Conservation (phyloP, 2,329 filamentous ascomycete species). For the Colletotrichum coccodes region DNA sequence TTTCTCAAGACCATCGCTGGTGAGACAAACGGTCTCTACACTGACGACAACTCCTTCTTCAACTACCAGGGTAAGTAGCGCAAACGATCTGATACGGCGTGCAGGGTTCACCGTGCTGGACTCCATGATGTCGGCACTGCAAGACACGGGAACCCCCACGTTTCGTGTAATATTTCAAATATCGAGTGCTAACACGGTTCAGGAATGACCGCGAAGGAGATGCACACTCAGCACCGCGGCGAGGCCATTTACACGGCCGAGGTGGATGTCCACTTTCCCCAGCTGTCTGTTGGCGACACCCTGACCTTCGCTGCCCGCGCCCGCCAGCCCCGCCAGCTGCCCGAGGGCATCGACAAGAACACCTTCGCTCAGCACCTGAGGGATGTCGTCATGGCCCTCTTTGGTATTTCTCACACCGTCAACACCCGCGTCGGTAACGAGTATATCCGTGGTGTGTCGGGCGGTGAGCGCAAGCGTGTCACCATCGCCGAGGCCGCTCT, state of each 20-base stretch:
- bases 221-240: slow-evolving; percentile 82
- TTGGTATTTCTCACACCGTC: slow-evolving; percentile 77
- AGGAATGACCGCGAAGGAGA: slow-evolving; percentile 76
- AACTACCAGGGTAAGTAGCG: slow-evolving; percentile 78
- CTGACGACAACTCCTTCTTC: slow-evolving; percentile 77
- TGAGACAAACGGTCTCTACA: slow-evolving; percentile 82
- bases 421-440: slow-evolving; percentile 81
- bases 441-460: slow-evolving; percentile 78
- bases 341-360: slow-evolving; percentile 64
- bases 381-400: slow-evolving; percentile 80
- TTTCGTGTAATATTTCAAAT: not conserved
- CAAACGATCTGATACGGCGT: not conserved
- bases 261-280: slow-evolving; percentile 84
- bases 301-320: slow-evolving; percentile 81
- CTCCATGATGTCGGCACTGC: not conserved
- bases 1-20: slow-evolving; percentile 87
- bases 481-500: slow-evolving; percentile 70
- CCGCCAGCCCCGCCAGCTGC: slow-evolving; percentile 70
- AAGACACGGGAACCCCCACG: slow-evolving; percentile 1
- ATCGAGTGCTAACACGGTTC: slow-evolving; percentile 3
- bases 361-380: slow-evolving; percentile 71
- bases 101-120: not conserved
- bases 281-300: slow-evolving; percentile 81
- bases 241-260: slow-evolving; percentile 91
- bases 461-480: slow-evolving; percentile 77